phyloP scores from a whole-genome alignment of 2,329 filamentous ascomycete species.

The Colletotrichum spaethianum region DNA sequence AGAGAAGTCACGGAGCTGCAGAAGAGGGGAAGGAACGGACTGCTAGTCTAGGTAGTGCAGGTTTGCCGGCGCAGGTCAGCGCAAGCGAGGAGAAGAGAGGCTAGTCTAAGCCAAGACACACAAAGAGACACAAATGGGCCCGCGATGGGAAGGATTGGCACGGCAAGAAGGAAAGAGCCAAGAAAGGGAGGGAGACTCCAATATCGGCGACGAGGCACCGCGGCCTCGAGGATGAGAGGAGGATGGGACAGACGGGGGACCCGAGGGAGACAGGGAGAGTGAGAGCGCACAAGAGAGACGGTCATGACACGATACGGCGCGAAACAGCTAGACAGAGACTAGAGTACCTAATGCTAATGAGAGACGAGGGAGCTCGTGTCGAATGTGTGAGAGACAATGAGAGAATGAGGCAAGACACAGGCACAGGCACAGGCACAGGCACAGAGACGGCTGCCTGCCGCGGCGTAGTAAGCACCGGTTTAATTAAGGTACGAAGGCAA shows the following conservation, averaged over 20 bases:
- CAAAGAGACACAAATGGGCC: not conserved
- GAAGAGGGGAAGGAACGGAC: not conserved
- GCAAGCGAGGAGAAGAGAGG: slow-evolving; percentile 10
- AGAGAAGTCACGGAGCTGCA: not conserved
- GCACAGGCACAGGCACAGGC: not conserved
- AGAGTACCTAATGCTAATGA: no score
- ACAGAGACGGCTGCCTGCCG: not conserved
- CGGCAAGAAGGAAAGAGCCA: not conserved
- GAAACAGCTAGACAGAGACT: no score
- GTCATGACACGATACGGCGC: no score
- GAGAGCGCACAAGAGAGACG: not conserved
- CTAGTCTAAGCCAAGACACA: not conserved
- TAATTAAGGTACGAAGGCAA: not conserved
- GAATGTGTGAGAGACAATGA: no score
- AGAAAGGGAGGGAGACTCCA: not conserved
- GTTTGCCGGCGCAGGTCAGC: not conserved
- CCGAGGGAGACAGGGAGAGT: not conserved
- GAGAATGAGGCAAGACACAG: not conserved
- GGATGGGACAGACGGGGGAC: no score
- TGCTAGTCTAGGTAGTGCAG: not conserved
- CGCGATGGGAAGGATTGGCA: not conserved
- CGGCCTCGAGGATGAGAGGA: not conserved
- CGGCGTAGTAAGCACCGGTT: not conserved
- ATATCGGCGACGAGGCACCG: not conserved
- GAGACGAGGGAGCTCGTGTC: no score